Percentiles rank a stretch among this genome's conserved stretches.
Evolutionary conservation across 192 early-diverging fungal species (phyloP).

Genomic region (Glomus cerebriforme): DNA sequence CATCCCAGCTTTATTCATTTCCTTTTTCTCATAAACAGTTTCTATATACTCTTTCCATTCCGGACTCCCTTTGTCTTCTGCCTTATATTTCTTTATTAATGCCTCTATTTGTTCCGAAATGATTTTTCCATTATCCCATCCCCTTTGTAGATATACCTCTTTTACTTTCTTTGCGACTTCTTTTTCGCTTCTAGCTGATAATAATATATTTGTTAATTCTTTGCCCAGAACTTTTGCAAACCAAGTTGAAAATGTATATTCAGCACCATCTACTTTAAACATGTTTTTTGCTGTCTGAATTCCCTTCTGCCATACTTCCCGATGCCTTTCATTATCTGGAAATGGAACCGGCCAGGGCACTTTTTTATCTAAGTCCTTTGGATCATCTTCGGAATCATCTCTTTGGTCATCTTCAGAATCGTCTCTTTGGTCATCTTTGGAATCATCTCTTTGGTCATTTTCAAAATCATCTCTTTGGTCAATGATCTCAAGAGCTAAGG

Average conservation of each 20-base stretch:
- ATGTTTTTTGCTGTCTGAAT: no score
- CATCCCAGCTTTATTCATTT: slow-evolving; percentile 7
- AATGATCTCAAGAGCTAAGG: not conserved
- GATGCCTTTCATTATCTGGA: slow-evolving; percentile 20
- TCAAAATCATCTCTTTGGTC: not conserved
- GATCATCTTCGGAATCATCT: not conserved
- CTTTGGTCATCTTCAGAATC: not conserved
- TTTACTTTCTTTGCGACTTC: not conserved
- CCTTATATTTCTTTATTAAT: not conserved
- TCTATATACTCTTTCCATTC: not conserved
- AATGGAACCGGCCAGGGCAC: slow-evolving; percentile 14
- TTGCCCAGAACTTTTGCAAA: slow-evolving; percentile 3
- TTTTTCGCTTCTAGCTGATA: not conserved
- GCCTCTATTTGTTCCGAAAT: not conserved
- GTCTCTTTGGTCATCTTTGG: no score
- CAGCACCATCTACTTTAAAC: no score
- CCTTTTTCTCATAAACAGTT: not conserved
- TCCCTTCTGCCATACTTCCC: slow-evolving; percentile 21
- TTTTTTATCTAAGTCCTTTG: slow-evolving; percentile 23
- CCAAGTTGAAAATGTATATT: no score
- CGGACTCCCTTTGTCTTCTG: slow-evolving; percentile 15
- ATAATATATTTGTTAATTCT: not conserved
- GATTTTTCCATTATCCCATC: not conserved
- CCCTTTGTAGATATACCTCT: slow-evolving; percentile 2
- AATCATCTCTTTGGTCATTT: not conserved